Percentiles rank a stretch among this genome's conserved stretches.
Conservation (phyloP, 2,329 filamentous ascomycete genomes). For the Pseudogymnoascus destructans region DNA sequence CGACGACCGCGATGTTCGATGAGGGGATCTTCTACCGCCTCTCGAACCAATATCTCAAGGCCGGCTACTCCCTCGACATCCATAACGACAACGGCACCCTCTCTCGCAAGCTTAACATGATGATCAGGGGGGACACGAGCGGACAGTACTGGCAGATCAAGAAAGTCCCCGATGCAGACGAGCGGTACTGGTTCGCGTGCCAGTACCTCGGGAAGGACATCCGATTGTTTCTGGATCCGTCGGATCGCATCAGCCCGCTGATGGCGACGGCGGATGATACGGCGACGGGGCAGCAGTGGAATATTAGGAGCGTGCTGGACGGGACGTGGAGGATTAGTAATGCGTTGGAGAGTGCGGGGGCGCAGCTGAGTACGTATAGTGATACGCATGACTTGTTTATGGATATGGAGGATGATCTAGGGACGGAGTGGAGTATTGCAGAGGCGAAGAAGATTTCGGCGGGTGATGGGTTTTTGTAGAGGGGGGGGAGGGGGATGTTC, state of each 20-base stretch:
- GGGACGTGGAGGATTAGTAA: slow-evolving; percentile 8
- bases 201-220: not conserved
- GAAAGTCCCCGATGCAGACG: not conserved
- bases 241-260: not conserved
- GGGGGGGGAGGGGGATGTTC: not conserved
- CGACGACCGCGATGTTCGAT: not conserved
- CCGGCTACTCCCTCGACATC: not conserved
- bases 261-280: not conserved
- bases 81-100: not conserved
- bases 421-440: not conserved
- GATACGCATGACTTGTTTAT: not conserved
- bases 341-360: not conserved
- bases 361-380: not conserved
- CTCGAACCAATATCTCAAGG: not conserved
- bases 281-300: not conserved
- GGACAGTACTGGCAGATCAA: slow-evolving; percentile 1
- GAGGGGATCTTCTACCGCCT: not conserved
- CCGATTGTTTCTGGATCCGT: not conserved
- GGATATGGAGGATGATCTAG: not conserved
- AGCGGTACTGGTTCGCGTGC: not conserved
- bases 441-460: not conserved
- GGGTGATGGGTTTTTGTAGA: not conserved
- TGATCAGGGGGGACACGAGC: not conserved
- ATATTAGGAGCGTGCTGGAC: not conserved
- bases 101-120: not conserved